Conservation (phyloP, 2,329 filamentous ascomycete species). For the Reticulascus tulasneorum region DNA sequence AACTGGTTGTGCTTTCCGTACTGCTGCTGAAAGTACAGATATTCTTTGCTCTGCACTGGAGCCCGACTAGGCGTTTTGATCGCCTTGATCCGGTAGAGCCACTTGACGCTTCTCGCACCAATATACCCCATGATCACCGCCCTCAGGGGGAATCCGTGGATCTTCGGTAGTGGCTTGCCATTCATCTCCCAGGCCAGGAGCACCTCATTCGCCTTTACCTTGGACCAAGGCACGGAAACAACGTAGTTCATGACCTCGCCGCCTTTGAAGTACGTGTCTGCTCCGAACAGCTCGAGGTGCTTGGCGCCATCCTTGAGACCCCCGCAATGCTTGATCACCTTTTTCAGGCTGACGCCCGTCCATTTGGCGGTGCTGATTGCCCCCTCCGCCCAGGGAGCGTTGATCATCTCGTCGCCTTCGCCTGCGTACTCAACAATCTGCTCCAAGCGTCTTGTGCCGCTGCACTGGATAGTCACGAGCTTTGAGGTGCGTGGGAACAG, state of each 20-base stretch:
- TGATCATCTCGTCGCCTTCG: conserved; percentile 59
- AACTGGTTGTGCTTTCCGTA: conserved; percentile 63
- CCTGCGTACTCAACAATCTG: conserved; percentile 64
- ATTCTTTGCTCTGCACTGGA: conserved; percentile 62
- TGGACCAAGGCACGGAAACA: conserved; percentile 63
- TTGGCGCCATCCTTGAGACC: conserved; percentile 50
- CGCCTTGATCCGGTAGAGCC: conserved; percentile 60
- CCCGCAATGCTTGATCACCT: conserved; percentile 66
- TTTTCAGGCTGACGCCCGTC: conserved; percentile 62
- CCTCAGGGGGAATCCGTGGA: conserved; percentile 63
- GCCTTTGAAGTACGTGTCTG: conserved; percentile 71
- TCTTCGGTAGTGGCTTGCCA: conserved; percentile 56
- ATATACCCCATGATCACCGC: conserved; percentile 64
- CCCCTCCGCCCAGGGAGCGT: conserved; percentile 59
- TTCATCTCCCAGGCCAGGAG: conserved; percentile 72
- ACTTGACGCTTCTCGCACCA: conserved; percentile 61
- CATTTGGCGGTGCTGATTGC: conserved; percentile 64
- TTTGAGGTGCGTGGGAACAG: conserved; percentile 58
- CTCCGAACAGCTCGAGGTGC: conserved; percentile 66
- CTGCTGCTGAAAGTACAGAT: conserved; percentile 66
- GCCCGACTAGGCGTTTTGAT: conserved; percentile 52
- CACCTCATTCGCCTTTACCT: conserved; percentile 64
- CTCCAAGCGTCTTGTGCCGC: conserved; percentile 64
- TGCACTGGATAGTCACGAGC: conserved; percentile 62
- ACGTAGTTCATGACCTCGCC: conserved; percentile 62